Evolutionary conservation across 495 filamentous ascomycete species (phyloP), one percentile per base, ranked within the genome.

Genomic region (Xanthoparmelia taractica): DNA sequence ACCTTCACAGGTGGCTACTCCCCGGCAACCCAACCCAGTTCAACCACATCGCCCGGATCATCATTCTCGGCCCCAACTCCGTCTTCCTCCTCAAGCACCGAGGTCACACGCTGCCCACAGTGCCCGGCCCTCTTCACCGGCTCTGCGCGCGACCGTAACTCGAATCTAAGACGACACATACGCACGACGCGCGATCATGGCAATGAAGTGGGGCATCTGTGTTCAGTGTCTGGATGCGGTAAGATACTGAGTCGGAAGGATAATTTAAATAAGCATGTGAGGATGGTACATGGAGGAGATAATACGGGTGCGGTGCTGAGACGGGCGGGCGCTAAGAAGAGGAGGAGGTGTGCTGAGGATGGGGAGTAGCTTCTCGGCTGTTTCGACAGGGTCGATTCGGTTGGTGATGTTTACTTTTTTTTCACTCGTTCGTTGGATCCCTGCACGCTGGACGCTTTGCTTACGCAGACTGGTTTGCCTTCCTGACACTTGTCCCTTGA

Each of bases 131-230:
- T 23, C 1, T 66, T 66, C 31, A 59, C 59, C 15, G 65, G 65
- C 25, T 18, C 25, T 13, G 23, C 56, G 8, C 58, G 40, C 0
- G 41, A 65, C 43, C 34, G 64, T n/a, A 10, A 4, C 1, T 63
- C 65, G 8, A 66, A 63, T 15, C 23, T 66, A 17, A 33, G 41
- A 13, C 60, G 65, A 8, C 65, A 66, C 47, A 58, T 37, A 18
- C 33, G 36, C 12, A 55, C 40, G 1, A 27, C 57, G 4, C 41
- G 31, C 15, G 33, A 54, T 13, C 60, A 63, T 33, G 37, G 43
- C 2, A 57, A 29, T 1, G 25, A 12, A 6, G 55, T 40, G 4
- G 27, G 7, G 25, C 47, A 52, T 25, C 1, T 36, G 31, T 66
- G 65, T 27, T n/a, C 45, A 4, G 56, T 48, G 4, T 3, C 18